Evolutionary conservation across 1,284 basidiomycete species (phyloP), one percentile per base, ranked within the genome.

Genomic region (Malassezia cuniculi): DNA sequence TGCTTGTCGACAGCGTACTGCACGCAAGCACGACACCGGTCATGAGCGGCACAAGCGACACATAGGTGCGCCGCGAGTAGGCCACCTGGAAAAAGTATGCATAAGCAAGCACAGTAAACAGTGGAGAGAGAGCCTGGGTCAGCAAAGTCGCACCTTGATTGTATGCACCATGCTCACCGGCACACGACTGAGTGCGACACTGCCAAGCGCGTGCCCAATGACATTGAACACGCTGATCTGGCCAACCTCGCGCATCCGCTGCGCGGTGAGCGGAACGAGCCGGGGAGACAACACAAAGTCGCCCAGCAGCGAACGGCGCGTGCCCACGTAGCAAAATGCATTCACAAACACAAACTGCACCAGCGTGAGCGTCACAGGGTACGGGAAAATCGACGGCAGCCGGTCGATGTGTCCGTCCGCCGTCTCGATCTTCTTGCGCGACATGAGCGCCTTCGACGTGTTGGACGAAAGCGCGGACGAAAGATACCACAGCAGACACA

Each of bases 101-200:
- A 68, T 97, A 99, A 1, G 86, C 84, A 5, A 83, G 76, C 21
- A 99, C 90, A 3, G 90, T 99, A 71, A 97, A 95, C 20, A 97
- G 73, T 0, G 93, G 90, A 0, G 87, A 94, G 34, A 97, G 72
- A 0, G 93, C 90, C 86, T 94, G 63, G 34, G 52, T 43, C 20
- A 20, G 12, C 17, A 17, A n/a, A 19, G 15, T 65, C 76, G 60
- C 56, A 89, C 89, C 79, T 95, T 95, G 70, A 95, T 94, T 22
- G 90, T 97, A 66, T 99, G 93, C 17, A 95, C 87, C 0, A 93
- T 97, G 71, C 84, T 87, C 41, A 97, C 90, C 4, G 84, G 86
- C 46, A 95, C 93, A 39, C 86, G 75, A 27, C 85, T 85, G 49
- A 97, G 95, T 16, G 90, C 93, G 70, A 97, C 80, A 52, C 85